Conservation (phyloP, 495 filamentous ascomycete species). For the Lasiosphaeria ovina region DNA sequence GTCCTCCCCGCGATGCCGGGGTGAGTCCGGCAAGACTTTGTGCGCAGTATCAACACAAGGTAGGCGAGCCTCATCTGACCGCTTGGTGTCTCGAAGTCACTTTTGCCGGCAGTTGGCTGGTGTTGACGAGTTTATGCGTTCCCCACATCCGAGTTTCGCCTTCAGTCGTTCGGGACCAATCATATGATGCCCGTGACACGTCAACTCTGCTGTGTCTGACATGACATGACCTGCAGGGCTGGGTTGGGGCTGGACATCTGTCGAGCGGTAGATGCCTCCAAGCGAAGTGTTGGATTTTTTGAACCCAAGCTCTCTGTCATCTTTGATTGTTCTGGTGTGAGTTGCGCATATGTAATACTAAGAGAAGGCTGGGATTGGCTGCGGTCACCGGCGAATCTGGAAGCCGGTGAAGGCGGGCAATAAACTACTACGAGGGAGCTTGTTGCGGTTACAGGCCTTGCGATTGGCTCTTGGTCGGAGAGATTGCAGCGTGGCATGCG, state of each 20-base stretch:
- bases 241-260: background rate
- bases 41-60: background rate
- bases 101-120: constrained; percentile 20
- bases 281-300: background rate
- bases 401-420: background rate
- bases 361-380: background rate
- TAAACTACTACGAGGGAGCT: too few species aligned
- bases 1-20: background rate
- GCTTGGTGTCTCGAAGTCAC: constrained; percentile 12
- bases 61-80: background rate
- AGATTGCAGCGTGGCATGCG: background rate
- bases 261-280: background rate
- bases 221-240: background rate
- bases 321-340: too few species aligned
- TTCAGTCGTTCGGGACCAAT: constrained; percentile 8
- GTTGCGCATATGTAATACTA: too few species aligned
- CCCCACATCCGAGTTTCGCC: constrained; percentile 17
- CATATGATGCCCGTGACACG: background rate
- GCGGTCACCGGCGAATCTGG: background rate
- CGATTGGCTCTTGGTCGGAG: background rate
- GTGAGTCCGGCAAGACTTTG: background rate
- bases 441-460: background rate
- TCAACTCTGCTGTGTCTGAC: background rate
- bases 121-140: constrained; percentile 16
- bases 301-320: too few species aligned